Percentiles rank a stretch among this genome's conserved stretches.
These are phyloP conservation scores for Euclidium syriacum DNA, from an alignment of 345 rosid genomes.

Conservation along the genomic window DNA sequence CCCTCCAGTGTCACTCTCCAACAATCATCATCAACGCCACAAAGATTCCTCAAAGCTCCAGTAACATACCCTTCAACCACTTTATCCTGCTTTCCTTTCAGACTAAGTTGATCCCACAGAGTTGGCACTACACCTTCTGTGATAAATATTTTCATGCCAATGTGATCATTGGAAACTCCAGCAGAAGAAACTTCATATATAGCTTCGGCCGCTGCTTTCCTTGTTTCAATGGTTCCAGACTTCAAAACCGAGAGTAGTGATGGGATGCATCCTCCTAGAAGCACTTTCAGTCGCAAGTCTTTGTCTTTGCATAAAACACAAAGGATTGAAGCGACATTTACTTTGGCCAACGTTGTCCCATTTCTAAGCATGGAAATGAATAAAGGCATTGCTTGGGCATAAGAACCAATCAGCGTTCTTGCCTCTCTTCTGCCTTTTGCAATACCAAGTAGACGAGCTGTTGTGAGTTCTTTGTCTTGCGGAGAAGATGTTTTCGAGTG, in stretches of 20 bases:
- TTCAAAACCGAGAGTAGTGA: conserved; percentile 85
- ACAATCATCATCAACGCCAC: conserved; percentile 69
- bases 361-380: conserved; percentile 75
- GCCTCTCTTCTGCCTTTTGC: conserved; percentile 68
- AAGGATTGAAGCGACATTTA: conserved; percentile 69
- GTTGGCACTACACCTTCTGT: conserved; percentile 89
- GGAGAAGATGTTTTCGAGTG: conserved; percentile 64
- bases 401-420: conserved; percentile 67
- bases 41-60: conserved; percentile 90
- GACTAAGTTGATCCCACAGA: conserved; percentile 79
- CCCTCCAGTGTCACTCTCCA: conserved; percentile 78
- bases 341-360: conserved; percentile 65
- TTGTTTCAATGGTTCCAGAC: conserved; percentile 61
- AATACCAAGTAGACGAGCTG: conserved; percentile 62
- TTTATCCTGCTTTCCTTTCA: conserved; percentile 56
- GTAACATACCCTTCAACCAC: conserved; percentile 87
- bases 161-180: conserved; percentile 70
- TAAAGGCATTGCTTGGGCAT: conserved; percentile 87
- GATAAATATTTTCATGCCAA: conserved; percentile 83
- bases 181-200: conserved; percentile 81
- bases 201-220: conserved; percentile 86
- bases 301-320: conserved; percentile 74
- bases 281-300: conserved; percentile 73
- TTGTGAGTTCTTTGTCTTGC: conserved; percentile 70
- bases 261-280: conserved; percentile 91